Percentiles rank a stretch among this genome's conserved stretches.
Evolutionary conservation across 2,329 filamentous ascomycete species (phyloP).

Genomic region (Pyricularia grisea): DNA sequence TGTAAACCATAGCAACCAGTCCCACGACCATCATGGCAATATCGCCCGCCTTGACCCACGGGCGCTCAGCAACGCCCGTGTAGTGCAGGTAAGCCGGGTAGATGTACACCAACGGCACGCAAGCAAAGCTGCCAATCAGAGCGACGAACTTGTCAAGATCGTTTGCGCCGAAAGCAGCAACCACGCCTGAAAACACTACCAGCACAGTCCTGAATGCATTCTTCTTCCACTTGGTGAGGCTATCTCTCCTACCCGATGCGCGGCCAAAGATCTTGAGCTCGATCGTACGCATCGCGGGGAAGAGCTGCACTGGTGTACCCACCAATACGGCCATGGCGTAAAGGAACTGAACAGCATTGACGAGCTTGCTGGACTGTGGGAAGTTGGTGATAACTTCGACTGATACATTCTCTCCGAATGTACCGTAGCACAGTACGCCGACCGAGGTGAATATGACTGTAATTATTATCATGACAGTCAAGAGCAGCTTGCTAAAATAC

Average conservation of each 20-base stretch:
- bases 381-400: constrained; percentile 95
- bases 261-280: constrained; percentile 90
- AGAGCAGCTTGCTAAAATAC: constrained; percentile 84
- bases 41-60: constrained; percentile 61
- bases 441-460: constrained; percentile 84
- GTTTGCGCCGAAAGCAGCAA: constrained; percentile 87
- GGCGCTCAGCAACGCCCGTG: constrained; percentile 63
- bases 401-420: constrained; percentile 89
- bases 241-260: constrained; percentile 92
- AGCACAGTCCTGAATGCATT: constrained; percentile 92
- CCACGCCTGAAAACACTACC: constrained; percentile 72
- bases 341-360: constrained; percentile 92
- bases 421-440: constrained; percentile 89
- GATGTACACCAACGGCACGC: constrained; percentile 92
- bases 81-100: constrained; percentile 92
- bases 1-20: constrained; percentile 81
- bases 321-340: constrained; percentile 97
- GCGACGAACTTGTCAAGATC: constrained; percentile 97
- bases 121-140: constrained; percentile 93
- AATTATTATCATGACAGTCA: constrained; percentile 89
- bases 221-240: constrained; percentile 99
- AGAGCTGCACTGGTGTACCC: constrained; percentile 91
- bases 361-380: constrained; percentile 87
- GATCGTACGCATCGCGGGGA: constrained; percentile 93
- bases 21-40: constrained; percentile 73